A percentile compares a stretch with the other conserved stretches of the same genome.
These are phyloP conservation scores for Solanum chacoense DNA, from an alignment of 305 asterid genomes.

Conservation along the genomic window DNA sequence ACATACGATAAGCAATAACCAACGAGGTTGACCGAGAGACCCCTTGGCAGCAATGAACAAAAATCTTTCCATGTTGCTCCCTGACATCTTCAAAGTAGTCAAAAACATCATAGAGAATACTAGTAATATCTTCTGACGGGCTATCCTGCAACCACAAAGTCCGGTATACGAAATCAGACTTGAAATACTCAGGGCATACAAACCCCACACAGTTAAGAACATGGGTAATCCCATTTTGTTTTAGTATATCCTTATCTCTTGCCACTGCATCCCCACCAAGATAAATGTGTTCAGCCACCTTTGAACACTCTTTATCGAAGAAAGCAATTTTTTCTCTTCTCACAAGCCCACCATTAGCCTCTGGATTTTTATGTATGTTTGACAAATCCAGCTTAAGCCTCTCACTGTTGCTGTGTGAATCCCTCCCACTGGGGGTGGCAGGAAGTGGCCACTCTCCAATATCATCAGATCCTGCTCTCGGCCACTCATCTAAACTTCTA, in stretches of 20 bases:
- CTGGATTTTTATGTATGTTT: slow-evolving; percentile 26
- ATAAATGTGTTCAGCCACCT: slow-evolving; percentile 37
- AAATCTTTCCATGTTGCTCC: slow-evolving; percentile 33
- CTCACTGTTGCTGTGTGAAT: slow-evolving; percentile 21
- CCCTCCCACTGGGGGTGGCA: slow-evolving; percentile 36
- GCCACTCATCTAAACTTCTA: slow-evolving; percentile 51
- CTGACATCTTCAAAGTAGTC: slow-evolving; percentile 50
- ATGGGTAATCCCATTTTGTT: slow-evolving; percentile 33
- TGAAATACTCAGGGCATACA: slow-evolving; percentile 41
- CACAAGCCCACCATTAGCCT: slow-evolving; percentile 30
- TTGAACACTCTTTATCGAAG: slow-evolving; percentile 39
- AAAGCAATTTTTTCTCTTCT: slow-evolving; percentile 40
- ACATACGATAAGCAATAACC: slow-evolving; percentile 41
- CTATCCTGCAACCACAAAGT: slow-evolving; percentile 51
- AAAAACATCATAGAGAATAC: slow-evolving; percentile 47
- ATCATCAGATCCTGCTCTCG: slow-evolving; percentile 49
- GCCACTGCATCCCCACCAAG: slow-evolving; percentile 48
- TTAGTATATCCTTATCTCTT: slow-evolving; percentile 31
- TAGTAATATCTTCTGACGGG: slow-evolving; percentile 47
- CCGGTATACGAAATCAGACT: slow-evolving; percentile 32
- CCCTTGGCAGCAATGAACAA: slow-evolving; percentile 46
- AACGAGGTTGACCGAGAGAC: slow-evolving; percentile 42
- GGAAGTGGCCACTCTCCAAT: slow-evolving; percentile 49
- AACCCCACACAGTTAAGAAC: slow-evolving; percentile 43
- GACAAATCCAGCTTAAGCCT: slow-evolving; percentile 48